Conservation (phyloP, 2,329 filamentous ascomycete species). For the Teratosphaeria zuluensis region DNA sequence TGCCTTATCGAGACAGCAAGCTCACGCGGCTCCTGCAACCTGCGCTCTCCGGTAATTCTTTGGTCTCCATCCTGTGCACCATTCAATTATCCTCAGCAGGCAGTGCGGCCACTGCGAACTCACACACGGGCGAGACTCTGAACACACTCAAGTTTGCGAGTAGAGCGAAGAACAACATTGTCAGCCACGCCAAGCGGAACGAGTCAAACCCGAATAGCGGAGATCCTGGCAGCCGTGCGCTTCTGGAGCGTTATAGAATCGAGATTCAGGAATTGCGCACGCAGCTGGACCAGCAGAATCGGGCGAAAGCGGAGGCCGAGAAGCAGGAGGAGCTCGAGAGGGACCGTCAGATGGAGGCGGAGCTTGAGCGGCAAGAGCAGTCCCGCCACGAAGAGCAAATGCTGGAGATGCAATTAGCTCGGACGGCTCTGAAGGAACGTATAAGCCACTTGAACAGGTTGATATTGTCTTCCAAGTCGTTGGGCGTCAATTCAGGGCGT, state of each 20-base stretch:
- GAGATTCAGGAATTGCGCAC: conserved; percentile 75
- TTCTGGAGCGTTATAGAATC: conserved; percentile 86
- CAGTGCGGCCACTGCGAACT: conserved; percentile 54
- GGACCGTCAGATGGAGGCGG: conserved; percentile 58
- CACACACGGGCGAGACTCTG: conserved; percentile 76
- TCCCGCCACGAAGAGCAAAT: conserved; percentile 80
- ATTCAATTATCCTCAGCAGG: conserved; percentile 78
- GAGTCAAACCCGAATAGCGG: conserved; percentile 70
- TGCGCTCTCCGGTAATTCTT: conserved; percentile 81
- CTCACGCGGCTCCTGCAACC: conserved; percentile 86
- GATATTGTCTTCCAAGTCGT: conserved; percentile 90
- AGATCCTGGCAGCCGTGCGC: conserved; percentile 74
- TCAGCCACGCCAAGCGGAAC: conserved; percentile 91
- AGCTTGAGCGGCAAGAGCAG: conserved; percentile 65
- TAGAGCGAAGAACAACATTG: conserved; percentile 92
- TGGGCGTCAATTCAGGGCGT: conserved; percentile 78
- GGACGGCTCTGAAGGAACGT: conserved; percentile 90
- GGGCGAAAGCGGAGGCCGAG: conserved; percentile 43
- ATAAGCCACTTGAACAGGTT: conserved; percentile 94
- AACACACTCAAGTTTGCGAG: conserved; percentile 97
- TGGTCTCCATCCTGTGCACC: conserved; percentile 95
- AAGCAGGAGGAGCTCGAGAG: conserved; percentile 61
- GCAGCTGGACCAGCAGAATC: conserved; percentile 76
- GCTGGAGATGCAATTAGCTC: conserved; percentile 93
- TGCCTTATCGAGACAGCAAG: conserved; percentile 96